Evolutionary conservation across 306 rosid species (phyloP), one percentile per base, ranked within the genome.

Genomic region (Quercus agrifolia): DNA sequence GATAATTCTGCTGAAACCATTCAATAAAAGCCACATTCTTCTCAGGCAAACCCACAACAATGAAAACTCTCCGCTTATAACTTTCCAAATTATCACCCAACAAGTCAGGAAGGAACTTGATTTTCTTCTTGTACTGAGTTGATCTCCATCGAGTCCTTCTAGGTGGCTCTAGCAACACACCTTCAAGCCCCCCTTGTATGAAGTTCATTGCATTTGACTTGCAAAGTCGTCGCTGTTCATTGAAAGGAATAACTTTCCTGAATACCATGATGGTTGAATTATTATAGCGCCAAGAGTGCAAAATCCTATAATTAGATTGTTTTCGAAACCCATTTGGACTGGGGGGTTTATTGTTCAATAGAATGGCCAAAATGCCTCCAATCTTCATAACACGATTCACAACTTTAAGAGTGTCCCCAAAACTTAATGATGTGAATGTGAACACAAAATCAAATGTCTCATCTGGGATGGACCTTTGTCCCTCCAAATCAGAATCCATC

Each of bases 331-430:
- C 85, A 59, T 44, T 78, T 3, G 87, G 77, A 20, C 46, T 41
- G 46, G 82, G 72, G 19, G 14, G 14, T 10, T 86, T 81, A 70
- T 67, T 78, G 30, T 76, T 80, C 27, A 89, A 18, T 38, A 90
- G 92, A 73, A 89, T 77, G 63, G 86, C 90, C 74, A 91, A 82
- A 80, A 91, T 89, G 81, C 92, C 97, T 68, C 85, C 88, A 21
- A 74, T 74, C 81, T 80, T 91, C 79, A 86, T 15, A 76, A 89
- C 58, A 19, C 87, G 89, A 70, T 88, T 91, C 33, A 85, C 72
- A 69, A 91, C 85, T 77, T 83, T 75, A 51, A 41, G 46, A 41
- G 82, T 79, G 67, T 88, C 91, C 55, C 56, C 74, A 35, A 49
- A 74, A 57, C 78, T 79, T 31, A 80, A 76, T 27, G 82, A 76